A percentile compares a stretch with the other conserved stretches of the same genome.
Conservation (phyloP, 257 asterid genomes). For the Galeopsis tetrahit region DNA sequence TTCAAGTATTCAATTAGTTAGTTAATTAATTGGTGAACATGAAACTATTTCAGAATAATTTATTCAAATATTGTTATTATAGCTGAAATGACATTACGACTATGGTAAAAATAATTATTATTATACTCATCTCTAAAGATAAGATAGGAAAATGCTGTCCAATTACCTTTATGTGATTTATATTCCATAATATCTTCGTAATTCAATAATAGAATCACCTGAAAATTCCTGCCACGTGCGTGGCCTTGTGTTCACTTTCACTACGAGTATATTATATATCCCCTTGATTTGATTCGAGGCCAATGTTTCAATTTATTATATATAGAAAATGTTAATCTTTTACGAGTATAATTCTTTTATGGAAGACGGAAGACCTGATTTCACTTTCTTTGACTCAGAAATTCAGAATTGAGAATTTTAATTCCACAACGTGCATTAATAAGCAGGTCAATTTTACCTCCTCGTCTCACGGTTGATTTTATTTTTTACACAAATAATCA, state of each 20-base stretch:
- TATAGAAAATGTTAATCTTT: not conserved
- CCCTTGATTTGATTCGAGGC: conserved; percentile 4
- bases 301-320: not conserved
- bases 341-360: not conserved
- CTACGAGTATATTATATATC: not conserved
- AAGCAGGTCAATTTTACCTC: no score
- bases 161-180: conserved; percentile 37
- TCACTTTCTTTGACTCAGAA: no score
- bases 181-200: conserved; percentile 40
- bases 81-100: conserved; percentile 33
- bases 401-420: no score
- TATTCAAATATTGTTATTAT: not conserved
- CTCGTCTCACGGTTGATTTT: no score
- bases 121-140: conserved; percentile 30
- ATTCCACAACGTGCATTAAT: no score
- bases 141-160: conserved; percentile 47
- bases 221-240: not conserved
- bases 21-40: not conserved
- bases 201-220: conserved; percentile 30
- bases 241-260: not conserved
- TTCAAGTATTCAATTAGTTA: not conserved
- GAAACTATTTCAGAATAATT: not conserved
- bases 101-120: not conserved
- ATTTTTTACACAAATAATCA: no score
- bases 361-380: not conserved